Conservation (phyloP, 805 yeast genomes). For the Teunomyces kruisii region DNA sequence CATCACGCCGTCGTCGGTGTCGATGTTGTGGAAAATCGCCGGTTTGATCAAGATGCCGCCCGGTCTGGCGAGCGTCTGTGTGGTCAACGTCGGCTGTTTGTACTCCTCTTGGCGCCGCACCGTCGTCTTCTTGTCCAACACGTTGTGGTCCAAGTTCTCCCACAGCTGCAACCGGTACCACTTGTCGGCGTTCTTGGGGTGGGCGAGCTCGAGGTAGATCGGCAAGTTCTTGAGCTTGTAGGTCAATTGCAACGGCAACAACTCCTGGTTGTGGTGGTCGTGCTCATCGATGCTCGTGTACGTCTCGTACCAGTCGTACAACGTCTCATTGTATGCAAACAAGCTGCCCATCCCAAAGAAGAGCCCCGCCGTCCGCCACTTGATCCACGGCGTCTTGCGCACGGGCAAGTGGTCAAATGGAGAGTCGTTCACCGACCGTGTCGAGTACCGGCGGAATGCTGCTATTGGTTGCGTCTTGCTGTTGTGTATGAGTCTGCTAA, state of each 20-base stretch:
- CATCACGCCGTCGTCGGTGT: slow-evolving; percentile 58
- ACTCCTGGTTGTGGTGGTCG: slow-evolving; percentile 19
- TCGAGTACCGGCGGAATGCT: slow-evolving; percentile 4
- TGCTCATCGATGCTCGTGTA: slow-evolving; percentile 21
- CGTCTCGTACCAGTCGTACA: slow-evolving; percentile 30
- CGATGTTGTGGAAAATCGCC: slow-evolving; percentile 57
- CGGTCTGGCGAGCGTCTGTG: slow-evolving; percentile 59
- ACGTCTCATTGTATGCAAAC: slow-evolving; percentile 31
- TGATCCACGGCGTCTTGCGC: slow-evolving; percentile 24
- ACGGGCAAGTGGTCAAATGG: slow-evolving; percentile 31
- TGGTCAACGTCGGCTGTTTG: slow-evolving; percentile 21
- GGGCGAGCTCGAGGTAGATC: slow-evolving; percentile 49
- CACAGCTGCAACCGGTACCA: slow-evolving; percentile 46
- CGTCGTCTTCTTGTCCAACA: slow-evolving; percentile 23
- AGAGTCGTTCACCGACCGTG: slow-evolving; percentile 28
- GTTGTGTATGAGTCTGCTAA: not conserved
- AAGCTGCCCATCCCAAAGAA: slow-evolving; percentile 33
- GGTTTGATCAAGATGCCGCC: slow-evolving; percentile 83
- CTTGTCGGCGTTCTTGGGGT: slow-evolving; percentile 43
- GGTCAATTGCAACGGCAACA: slow-evolving; percentile 43
- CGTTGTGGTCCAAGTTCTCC: slow-evolving; percentile 43
- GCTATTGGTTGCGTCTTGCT: not conserved
- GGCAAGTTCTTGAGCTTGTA: slow-evolving; percentile 49
- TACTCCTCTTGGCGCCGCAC: slow-evolving; percentile 17
- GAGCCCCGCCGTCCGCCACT: slow-evolving; percentile 29